These are phyloP conservation scores for Datisca glomerata DNA, from an alignment of 306 rosid species.

Conservation along the genomic window DNA sequence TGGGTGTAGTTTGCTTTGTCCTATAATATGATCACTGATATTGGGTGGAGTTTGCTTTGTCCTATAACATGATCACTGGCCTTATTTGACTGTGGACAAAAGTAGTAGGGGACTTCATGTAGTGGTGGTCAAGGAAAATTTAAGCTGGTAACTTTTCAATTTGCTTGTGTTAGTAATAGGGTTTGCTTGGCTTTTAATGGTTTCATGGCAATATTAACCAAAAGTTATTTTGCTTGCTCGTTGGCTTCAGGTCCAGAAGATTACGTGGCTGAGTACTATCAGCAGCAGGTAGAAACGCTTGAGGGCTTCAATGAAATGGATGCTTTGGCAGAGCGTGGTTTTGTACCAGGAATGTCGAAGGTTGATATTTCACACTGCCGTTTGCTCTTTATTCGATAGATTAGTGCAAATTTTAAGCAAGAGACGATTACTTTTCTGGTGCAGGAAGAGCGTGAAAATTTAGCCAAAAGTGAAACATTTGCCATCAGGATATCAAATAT, in stretches of 20 bases:
- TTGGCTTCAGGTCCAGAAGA: slow-evolving; percentile 65
- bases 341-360: slow-evolving; percentile 89
- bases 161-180: no score
- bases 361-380: slow-evolving; percentile 17
- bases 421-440: no score
- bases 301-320: slow-evolving; percentile 98
- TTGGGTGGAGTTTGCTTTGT: no score
- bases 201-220: background rate
- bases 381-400: background rate
- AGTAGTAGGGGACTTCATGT: no score
- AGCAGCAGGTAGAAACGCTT: slow-evolving; percentile 90
- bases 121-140: no score
- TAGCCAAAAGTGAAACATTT: slow-evolving; percentile 81
- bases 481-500: slow-evolving; percentile 86
- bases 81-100: no score
- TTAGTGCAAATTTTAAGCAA: background rate
- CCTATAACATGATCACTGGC: no score
- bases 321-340: slow-evolving; percentile 72
- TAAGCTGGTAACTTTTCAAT: no score
- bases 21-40: no score
- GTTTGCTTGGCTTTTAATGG: no score
- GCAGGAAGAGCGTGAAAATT: slow-evolving; percentile 79
- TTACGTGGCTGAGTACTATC: slow-evolving; percentile 86
- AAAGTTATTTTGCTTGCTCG: slow-evolving; percentile 1
- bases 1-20: no score